Evolutionary conservation across 768 basidiomycete species (phyloP), one percentile per base, ranked within the genome.

Genomic region (Lepiota venenata): DNA sequence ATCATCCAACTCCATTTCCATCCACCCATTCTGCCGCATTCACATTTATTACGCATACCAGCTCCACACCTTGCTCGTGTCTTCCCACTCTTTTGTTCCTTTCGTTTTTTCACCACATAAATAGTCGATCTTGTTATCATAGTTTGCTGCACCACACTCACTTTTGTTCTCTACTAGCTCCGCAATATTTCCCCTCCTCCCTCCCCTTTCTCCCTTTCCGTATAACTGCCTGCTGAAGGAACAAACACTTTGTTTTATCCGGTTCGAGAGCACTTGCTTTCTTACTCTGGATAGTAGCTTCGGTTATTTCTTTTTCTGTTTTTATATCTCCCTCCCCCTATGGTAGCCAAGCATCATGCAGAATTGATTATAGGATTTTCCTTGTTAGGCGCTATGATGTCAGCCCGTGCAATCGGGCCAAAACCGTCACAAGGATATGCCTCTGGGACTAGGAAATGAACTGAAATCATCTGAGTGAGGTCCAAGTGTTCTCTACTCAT

Each of bases 111-210:
- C 20, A 20, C 37, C 41, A 27, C 37, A 18, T 16, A 32, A 16
- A 7, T 29, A 42, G 36, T 54, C 52, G 44, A 54, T 29, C 38
- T 36, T 54, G 52, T 54, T 54, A 47, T 54, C 52, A 38, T 54
- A 39, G n/a, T 49, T 14, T 53, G 21, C 29, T 32, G 51, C 44
- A 52, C 45, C 42, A 52, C 51, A 18, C 39, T 52, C 44, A 25
- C 44, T 52, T 16, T 18, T 9, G 3, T 27, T 6, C 36, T 41
- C 27, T 11, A 16, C 15, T 20, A 21, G n/a, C 32, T 14, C 50
- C 20, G 21, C 42, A 41, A n/a, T 8, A 43, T 40, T 12, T 9
- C 27, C 21, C n/a, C 27, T 35, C n/a, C 21, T 18, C 12, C 41
- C 25, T 29, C 21, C 44, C 21, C 2, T 16, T 36, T 41, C 40